A percentile compares a stretch with the other conserved stretches of the same genome.
Evolutionary conservation across 768 basidiomycete species (phyloP).

Genomic region (Amanita inopinata): DNA sequence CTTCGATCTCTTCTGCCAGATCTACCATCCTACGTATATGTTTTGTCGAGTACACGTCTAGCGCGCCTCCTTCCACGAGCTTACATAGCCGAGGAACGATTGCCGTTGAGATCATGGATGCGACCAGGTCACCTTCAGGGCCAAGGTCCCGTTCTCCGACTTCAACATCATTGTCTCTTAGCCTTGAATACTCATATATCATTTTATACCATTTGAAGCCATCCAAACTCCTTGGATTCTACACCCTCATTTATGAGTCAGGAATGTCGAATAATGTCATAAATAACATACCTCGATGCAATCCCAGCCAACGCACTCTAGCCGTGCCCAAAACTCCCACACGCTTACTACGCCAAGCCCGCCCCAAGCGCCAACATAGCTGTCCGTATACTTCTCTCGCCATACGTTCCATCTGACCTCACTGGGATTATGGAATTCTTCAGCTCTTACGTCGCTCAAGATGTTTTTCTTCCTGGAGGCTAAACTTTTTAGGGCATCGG

Average conservation of each 20-base stretch:
- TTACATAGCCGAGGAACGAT: constrained; percentile 69
- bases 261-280: background rate
- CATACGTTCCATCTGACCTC: constrained; percentile 60
- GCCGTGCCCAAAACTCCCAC: constrained; percentile 92
- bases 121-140: constrained; percentile 79
- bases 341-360: constrained; percentile 79
- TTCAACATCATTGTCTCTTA: constrained; percentile 24
- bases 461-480: constrained; percentile 41
- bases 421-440: constrained; percentile 75
- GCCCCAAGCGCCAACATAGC: constrained; percentile 86
- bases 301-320: constrained; percentile 85
- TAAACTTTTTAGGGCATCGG: constrained; percentile 48
- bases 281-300: constrained; percentile 56
- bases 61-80: constrained; percentile 65
- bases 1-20: constrained; percentile 73
- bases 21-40: constrained; percentile 59
- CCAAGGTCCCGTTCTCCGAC: constrained; percentile 54
- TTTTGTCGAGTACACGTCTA: constrained; percentile 70
- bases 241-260: constrained; percentile 12
- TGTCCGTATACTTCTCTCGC: constrained; percentile 71
- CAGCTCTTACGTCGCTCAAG: constrained; percentile 72
- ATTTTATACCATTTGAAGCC: constrained; percentile 78
- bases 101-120: constrained; percentile 80
- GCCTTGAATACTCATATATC: constrained; percentile 69
- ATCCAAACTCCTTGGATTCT: constrained; percentile 55